phyloP scores from a whole-genome alignment of 495 filamentous ascomycete species.

The Podospora fimiseda region DNA sequence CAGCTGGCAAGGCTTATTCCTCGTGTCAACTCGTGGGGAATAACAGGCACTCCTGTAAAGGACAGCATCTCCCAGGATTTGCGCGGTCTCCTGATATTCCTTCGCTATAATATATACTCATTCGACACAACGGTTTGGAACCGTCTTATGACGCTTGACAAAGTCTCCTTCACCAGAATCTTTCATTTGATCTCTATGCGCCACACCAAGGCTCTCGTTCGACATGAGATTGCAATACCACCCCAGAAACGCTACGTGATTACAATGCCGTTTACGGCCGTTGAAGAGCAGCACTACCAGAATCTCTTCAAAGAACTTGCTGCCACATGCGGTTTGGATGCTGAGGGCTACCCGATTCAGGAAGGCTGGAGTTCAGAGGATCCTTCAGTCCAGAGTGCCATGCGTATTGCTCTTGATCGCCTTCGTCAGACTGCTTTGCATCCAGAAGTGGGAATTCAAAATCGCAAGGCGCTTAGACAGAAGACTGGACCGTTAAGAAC shows the following conservation, averaged over 20 bases:
- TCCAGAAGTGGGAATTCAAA: slow-evolving; percentile 64
- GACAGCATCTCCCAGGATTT: slow-evolving; percentile 65
- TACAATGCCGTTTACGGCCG: slow-evolving; percentile 76
- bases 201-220: slow-evolving; percentile 75
- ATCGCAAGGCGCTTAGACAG: slow-evolving; percentile 59
- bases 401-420: slow-evolving; percentile 46
- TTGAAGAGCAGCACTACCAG: slow-evolving; percentile 84
- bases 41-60: slow-evolving; percentile 86
- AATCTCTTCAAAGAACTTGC: slow-evolving; percentile 68
- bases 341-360: slow-evolving; percentile 52
- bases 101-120: slow-evolving; percentile 71
- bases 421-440: slow-evolving; percentile 85
- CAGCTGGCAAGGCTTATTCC: slow-evolving; percentile 73
- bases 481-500: slow-evolving; percentile 64
- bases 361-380: slow-evolving; percentile 60
- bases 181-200: slow-evolving; percentile 67
- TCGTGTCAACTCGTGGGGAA: slow-evolving; percentile 78
- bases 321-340: slow-evolving; percentile 56
- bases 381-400: slow-evolving; percentile 49
- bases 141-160: slow-evolving; percentile 51
- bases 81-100: slow-evolving; percentile 69
- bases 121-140: slow-evolving; percentile 58
- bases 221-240: slow-evolving; percentile 65
- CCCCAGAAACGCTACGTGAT: slow-evolving; percentile 80
- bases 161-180: slow-evolving; percentile 55